phyloP scores from a whole-genome alignment of 139 green algal genomes.

The Trebouxia sp. region DNA sequence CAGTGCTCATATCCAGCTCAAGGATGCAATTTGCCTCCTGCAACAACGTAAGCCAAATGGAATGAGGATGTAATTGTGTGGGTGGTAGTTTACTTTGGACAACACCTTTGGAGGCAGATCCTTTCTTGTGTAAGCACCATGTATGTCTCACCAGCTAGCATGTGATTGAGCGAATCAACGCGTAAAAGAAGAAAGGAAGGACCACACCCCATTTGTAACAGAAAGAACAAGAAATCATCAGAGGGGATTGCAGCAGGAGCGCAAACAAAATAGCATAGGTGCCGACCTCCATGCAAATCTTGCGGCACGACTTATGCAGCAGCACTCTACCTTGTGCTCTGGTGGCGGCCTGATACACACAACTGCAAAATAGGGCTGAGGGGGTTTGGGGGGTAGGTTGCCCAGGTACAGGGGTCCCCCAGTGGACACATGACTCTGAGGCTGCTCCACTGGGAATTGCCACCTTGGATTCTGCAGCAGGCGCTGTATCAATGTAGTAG shows the following conservation, averaged over 20 bases:
- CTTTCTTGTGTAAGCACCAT: neutral
- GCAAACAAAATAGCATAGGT: no score
- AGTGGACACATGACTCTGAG: neutral
- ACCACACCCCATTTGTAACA: no score
- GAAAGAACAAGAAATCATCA: no score
- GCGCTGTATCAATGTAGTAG: neutral
- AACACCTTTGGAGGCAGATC: neutral
- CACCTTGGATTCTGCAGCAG: slow-evolving; percentile 29
- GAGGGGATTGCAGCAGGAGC: no score
- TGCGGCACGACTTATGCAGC: neutral
- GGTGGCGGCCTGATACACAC: slow-evolving; percentile 60
- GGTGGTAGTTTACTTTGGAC: no score
- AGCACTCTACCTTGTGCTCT: slow-evolving; percentile 27
- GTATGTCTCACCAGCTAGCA: neutral
- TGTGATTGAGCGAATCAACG: neutral
- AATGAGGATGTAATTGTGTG: no score
- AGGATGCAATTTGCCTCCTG: slow-evolving; percentile 51
- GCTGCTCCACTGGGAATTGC: slow-evolving; percentile 22
- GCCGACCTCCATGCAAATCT: no score
- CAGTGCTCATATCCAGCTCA: slow-evolving; percentile 48
- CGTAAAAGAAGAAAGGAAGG: no score
- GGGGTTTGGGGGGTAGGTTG: slow-evolving; percentile 47
- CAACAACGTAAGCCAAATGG: no score
- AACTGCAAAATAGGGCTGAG: slow-evolving; percentile 59
- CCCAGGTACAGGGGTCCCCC: slow-evolving; percentile 66